Conservation (phyloP, 805 yeast species). For the Wickerhamomyces hampshirensis region DNA sequence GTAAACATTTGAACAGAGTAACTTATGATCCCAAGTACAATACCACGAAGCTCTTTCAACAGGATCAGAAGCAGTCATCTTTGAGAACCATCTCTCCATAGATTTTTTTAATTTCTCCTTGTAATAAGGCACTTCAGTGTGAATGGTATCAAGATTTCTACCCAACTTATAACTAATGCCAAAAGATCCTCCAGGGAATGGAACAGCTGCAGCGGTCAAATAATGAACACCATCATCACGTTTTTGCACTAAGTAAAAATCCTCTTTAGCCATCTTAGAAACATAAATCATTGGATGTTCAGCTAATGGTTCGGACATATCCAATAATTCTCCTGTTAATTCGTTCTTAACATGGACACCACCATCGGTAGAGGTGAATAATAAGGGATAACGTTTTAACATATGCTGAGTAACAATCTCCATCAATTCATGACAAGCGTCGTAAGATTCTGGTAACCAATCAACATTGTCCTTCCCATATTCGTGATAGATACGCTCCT, state of each 20-base stretch:
- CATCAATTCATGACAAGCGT: constrained; percentile 59
- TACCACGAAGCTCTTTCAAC: constrained; percentile 78
- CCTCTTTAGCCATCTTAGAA: constrained; percentile 71
- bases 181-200: constrained; percentile 76
- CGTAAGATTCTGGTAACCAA: constrained; percentile 61
- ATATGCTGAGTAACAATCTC: constrained; percentile 57
- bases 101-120: constrained; percentile 58
- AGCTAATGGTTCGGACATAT: constrained; percentile 53
- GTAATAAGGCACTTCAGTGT: constrained; percentile 66
- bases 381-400: constrained; percentile 55
- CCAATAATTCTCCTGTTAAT: constrained; percentile 56
- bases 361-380: constrained; percentile 46
- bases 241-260: constrained; percentile 59
- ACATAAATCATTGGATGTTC: constrained; percentile 61
- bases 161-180: constrained; percentile 59
- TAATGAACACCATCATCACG: constrained; percentile 56
- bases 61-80: constrained; percentile 54
- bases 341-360: constrained; percentile 55
- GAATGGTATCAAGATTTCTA: constrained; percentile 56
- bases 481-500: constrained; percentile 48
- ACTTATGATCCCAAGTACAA: constrained; percentile 67
- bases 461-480: constrained; percentile 61
- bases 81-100: constrained; percentile 69
- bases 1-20: constrained; percentile 52
- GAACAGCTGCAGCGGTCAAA: constrained; percentile 69